phyloP scores from a whole-genome alignment of 345 rosid species.

The Mercurialis annua region DNA sequence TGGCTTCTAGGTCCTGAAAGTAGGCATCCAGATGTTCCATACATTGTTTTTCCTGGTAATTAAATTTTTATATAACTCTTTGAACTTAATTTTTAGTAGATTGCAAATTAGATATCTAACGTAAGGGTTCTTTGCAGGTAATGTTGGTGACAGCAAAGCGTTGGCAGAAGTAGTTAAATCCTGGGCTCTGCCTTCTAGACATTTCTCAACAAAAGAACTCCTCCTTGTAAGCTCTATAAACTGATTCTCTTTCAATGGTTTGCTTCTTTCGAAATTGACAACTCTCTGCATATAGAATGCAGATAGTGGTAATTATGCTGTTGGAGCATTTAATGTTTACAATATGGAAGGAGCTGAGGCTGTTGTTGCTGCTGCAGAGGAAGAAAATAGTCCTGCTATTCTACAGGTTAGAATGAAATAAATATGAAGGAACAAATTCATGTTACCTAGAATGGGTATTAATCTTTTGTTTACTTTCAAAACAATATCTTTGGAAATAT shows the following conservation, averaged over 20 bases:
- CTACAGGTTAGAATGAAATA: conserved; percentile 55
- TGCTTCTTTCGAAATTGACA: conserved; percentile 27
- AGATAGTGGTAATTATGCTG: conserved; percentile 82
- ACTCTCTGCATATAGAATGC: conserved; percentile 51
- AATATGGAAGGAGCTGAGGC: conserved; percentile 94
- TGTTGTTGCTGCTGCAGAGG: conserved; percentile 95
- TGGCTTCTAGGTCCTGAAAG: conserved; percentile 98
- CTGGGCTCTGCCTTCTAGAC: conserved; percentile 65
- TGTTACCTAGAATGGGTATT: neutral
- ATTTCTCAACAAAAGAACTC: conserved; percentile 67
- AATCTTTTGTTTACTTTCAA: neutral
- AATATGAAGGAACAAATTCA: neutral
- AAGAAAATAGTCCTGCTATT: conserved; percentile 89
- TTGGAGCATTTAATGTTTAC: conserved; percentile 96
- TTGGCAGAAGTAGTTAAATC: conserved; percentile 83
- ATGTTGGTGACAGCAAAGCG: conserved; percentile 80
- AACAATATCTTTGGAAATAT: neutral
- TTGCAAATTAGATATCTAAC: neutral
- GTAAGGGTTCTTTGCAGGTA: conserved; percentile 46
- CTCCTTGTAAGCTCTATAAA: conserved; percentile 47
- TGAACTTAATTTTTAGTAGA: neutral
- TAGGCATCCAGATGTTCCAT: conserved; percentile 95
- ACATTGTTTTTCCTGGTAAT: conserved; percentile 94
- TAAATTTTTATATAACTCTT: neutral
- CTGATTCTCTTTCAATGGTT: neutral